Conservation (phyloP, 2,329 filamentous ascomycete species). For the Lasiodiplodia sp. region DNA sequence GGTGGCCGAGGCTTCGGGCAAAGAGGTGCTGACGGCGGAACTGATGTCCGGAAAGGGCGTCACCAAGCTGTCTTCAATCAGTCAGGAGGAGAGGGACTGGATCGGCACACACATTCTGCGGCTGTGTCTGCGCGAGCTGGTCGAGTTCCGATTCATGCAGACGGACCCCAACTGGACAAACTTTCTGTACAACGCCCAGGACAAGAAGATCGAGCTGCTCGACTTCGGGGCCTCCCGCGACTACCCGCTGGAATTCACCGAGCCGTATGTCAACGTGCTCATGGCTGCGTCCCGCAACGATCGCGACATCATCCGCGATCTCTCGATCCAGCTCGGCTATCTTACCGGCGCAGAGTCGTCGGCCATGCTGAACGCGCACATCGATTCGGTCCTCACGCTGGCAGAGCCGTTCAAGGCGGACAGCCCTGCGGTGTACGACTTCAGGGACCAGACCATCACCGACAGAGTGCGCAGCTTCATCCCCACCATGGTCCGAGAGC, state of each 20-base stretch:
- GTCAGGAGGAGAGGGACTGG: constrained; percentile 89
- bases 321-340: constrained; percentile 84
- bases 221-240: constrained; percentile 95
- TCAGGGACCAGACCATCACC: constrained; percentile 93
- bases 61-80: constrained; percentile 77
- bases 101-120: constrained; percentile 93
- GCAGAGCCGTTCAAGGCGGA: constrained; percentile 82
- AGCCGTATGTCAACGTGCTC: constrained; percentile 80
- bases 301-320: constrained; percentile 65
- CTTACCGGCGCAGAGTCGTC: constrained; percentile 87
- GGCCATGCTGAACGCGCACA: constrained; percentile 88
- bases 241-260: constrained; percentile 80
- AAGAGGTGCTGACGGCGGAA: constrained; percentile 90
- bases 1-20: constrained; percentile 79
- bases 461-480: constrained; percentile 88
- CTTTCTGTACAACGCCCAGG: constrained; percentile 83
- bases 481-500: constrained; percentile 89
- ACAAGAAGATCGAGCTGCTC: constrained; percentile 81
- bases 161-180: constrained; percentile 99
- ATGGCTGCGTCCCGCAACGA: constrained; percentile 79
- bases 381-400: constrained; percentile 85
- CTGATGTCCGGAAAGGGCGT: constrained; percentile 87
- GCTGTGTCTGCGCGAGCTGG: constrained; percentile 90
- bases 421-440: constrained; percentile 90
- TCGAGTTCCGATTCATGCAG: constrained; percentile 97